Evolutionary conservation across 768 basidiomycete genomes (phyloP).

Genomic region (Epithele typhae): DNA sequence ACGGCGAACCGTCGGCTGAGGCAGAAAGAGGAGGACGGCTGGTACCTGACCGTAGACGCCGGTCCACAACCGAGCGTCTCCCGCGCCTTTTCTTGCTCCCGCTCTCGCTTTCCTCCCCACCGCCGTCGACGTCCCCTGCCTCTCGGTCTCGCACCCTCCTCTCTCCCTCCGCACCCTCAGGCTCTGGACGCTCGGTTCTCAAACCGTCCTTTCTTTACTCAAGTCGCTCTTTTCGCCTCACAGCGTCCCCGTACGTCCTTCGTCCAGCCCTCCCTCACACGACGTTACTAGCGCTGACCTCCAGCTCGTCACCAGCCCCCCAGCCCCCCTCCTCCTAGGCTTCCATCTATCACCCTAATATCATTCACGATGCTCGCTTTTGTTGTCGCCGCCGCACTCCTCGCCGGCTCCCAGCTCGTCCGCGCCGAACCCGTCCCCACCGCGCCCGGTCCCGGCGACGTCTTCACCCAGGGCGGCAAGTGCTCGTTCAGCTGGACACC

Average conservation of each 20-base stretch:
- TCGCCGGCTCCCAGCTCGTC: constrained; percentile 32
- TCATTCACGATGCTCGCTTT: constrained; percentile 20
- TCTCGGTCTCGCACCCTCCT: constrained; percentile 10
- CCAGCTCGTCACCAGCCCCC: constrained; percentile 1
- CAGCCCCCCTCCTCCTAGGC: neutral
- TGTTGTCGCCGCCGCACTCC: constrained; percentile 18
- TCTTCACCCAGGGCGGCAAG: constrained; percentile 50
- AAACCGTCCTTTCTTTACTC: constrained; percentile 5
- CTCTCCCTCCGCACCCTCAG: neutral
- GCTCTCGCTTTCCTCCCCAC: constrained; percentile 5
- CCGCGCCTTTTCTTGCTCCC: too few relatives aligned
- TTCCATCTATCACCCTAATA: neutral
- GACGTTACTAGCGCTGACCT: neutral
- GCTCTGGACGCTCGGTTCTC: neutral
- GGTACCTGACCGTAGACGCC: too few relatives aligned
- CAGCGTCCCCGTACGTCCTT: neutral
- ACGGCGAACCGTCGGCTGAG: too few relatives aligned
- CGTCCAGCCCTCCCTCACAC: neutral
- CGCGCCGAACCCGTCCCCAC: constrained; percentile 56
- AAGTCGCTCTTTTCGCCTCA: constrained; percentile 12
- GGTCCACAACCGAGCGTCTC: too few relatives aligned
- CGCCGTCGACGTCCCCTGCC: constrained; percentile 6
- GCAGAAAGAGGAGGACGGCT: too few relatives aligned
- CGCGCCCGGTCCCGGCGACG: constrained; percentile 53
- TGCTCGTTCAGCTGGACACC: constrained; percentile 59